These are phyloP conservation scores for Boletus sp. DNA, from an alignment of 1,284 basidiomycete genomes.

Conservation along the genomic window DNA sequence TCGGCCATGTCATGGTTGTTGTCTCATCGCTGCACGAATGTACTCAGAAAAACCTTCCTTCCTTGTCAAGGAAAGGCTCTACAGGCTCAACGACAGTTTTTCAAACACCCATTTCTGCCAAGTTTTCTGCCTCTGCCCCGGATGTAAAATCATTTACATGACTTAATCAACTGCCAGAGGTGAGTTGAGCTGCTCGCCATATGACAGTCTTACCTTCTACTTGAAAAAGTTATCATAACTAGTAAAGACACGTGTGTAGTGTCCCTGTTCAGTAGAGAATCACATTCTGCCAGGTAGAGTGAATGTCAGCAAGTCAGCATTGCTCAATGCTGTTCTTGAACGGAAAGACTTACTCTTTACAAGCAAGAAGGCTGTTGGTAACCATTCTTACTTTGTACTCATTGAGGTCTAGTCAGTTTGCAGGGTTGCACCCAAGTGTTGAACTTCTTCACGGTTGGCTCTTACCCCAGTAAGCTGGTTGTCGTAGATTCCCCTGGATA, in stretches of 20 bases:
- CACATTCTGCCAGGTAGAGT: conserved; percentile 48
- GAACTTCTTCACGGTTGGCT: conserved; percentile 71
- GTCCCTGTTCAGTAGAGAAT: background rate
- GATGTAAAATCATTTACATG: conserved; percentile 46
- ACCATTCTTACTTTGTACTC: background rate
- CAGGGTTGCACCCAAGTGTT: conserved; percentile 72
- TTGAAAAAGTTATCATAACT: conserved; percentile 53
- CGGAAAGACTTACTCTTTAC: conserved; percentile 59
- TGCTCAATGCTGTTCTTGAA: conserved; percentile 69
- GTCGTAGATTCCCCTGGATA: conserved; percentile 81
- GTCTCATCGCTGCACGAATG: background rate
- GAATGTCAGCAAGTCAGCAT: conserved; percentile 74
- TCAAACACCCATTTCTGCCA: conserved; percentile 43
- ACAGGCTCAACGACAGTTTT: conserved; percentile 35
- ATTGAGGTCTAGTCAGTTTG: background rate
- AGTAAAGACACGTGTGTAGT: conserved; percentile 39
- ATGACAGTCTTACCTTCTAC: conserved; percentile 1
- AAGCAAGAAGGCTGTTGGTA: conserved; percentile 67
- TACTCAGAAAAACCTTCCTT: background rate
- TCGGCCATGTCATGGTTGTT: conserved; percentile 21
- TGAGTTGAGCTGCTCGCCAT: conserved; percentile 27
- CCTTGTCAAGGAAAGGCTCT: conserved; percentile 19
- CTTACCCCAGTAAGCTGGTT: conserved; percentile 56
- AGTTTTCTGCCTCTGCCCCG: conserved; percentile 50
- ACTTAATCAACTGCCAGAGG: conserved; percentile 55